Conservation (phyloP, 2,329 filamentous ascomycete genomes). For the Fusarium sp. region DNA sequence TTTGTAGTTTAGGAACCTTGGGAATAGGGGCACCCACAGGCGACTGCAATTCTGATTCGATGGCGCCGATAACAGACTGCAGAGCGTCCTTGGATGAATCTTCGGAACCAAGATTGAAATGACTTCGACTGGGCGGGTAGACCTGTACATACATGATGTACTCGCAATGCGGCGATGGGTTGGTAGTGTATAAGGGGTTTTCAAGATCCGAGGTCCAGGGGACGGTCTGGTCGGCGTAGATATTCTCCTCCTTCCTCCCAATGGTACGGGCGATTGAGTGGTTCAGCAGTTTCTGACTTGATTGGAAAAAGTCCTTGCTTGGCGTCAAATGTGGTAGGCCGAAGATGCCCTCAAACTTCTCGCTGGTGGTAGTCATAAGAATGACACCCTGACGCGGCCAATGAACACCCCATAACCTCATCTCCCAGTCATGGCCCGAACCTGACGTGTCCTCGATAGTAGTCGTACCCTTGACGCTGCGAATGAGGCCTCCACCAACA, state of each 20-base stretch:
- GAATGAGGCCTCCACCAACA: conserved; percentile 65
- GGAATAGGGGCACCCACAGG: conserved; percentile 69
- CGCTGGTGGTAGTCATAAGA: conserved; percentile 87
- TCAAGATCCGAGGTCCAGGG: conserved; percentile 82
- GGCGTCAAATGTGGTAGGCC: conserved; percentile 85
- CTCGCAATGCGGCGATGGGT: conserved; percentile 82
- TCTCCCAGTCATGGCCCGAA: conserved; percentile 78
- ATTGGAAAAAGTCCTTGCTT: conserved; percentile 64
- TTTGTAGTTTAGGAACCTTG: conserved; percentile 65
- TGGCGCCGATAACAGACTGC: conserved; percentile 57
- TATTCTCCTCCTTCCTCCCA: conserved; percentile 67
- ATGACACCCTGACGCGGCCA: conserved; percentile 83
- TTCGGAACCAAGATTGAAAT: conserved; percentile 49
- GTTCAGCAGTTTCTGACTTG: conserved; percentile 74
- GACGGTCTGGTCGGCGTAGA: conserved; percentile 67
- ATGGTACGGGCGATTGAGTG: conserved; percentile 76
- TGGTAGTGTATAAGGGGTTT: conserved; percentile 66
- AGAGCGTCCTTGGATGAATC: conserved; percentile 48
- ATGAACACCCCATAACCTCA: conserved; percentile 85
- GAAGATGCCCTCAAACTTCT: conserved; percentile 94
- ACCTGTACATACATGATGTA: conserved; percentile 88
- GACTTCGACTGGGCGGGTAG: conserved; percentile 62
- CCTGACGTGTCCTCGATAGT: conserved; percentile 77
- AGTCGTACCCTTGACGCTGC: conserved; percentile 76
- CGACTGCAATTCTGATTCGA: conserved; percentile 71